phyloP scores from a whole-genome alignment of 2,329 filamentous ascomycete genomes.

The Verticillium zaregamsianum region DNA sequence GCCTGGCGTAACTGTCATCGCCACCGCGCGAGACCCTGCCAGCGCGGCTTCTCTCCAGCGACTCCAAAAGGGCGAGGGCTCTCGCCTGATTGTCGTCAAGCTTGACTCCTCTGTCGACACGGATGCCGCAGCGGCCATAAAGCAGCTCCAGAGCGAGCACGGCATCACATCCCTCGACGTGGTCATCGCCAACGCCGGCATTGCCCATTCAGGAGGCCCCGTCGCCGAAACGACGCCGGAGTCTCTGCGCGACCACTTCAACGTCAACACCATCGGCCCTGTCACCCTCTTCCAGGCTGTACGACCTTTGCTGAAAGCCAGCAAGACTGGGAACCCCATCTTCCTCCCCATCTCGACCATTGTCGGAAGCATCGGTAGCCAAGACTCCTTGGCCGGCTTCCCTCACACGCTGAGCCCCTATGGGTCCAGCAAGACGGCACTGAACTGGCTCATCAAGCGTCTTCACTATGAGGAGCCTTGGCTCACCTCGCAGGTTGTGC shows the following conservation, averaged over 20 bases:
- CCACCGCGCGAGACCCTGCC: conserved; percentile 27
- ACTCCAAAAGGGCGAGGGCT: conserved; percentile 30
- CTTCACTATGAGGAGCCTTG: conserved; percentile 26
- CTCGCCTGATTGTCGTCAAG: conserved; percentile 34
- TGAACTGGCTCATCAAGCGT: conserved; percentile 24
- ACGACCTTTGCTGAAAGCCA: conserved; percentile 18
- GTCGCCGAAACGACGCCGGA: conserved; percentile 27
- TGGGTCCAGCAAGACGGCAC: conserved; percentile 35
- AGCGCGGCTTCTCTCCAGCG: conserved; percentile 22
- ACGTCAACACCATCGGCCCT: conserved; percentile 28
- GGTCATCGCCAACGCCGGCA: conserved; percentile 49
- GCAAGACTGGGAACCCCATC: conserved; percentile 14
- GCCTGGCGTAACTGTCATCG: conserved; percentile 49
- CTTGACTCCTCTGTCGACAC: conserved; percentile 31
- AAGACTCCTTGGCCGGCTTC: conserved; percentile 7
- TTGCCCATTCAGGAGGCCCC: conserved; percentile 25
- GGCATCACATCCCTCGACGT: conserved; percentile 41
- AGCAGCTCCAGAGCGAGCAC: conserved; percentile 20
- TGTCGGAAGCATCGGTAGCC: conserved; percentile 17
- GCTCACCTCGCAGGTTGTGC: conserved; percentile 25
- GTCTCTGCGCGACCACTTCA: conserved; percentile 31
- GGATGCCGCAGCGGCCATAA: conserved; percentile 27
- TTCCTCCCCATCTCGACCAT: conserved; percentile 21
- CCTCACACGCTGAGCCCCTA: conserved; percentile 29
- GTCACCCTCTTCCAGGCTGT: conserved; percentile 17